phyloP scores from a whole-genome alignment of 176 grass and related monocot genomes.

The Oryza glumipatula region DNA sequence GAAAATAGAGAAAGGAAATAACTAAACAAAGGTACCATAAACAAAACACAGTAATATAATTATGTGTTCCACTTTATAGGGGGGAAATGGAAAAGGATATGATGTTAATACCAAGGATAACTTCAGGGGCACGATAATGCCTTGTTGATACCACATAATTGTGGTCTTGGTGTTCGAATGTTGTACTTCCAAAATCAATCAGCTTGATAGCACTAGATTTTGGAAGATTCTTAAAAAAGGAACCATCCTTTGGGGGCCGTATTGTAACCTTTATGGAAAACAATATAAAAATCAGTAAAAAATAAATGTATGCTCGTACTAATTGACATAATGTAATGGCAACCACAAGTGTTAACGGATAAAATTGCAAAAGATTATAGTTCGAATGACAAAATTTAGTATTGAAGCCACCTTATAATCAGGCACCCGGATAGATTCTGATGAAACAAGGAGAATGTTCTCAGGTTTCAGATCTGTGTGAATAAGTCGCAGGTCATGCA shows the following conservation, averaged over 20 bases:
- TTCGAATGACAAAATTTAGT: not conserved
- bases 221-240: constrained; percentile 88
- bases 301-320: constrained; percentile 26
- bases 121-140: constrained; percentile 96
- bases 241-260: constrained; percentile 72
- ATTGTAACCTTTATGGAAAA: constrained; percentile 59
- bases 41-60: constrained; percentile 8
- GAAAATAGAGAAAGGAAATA: constrained; percentile 36
- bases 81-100: constrained; percentile 4
- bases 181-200: constrained; percentile 95
- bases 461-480: constrained; percentile 99
- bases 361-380: not conserved
- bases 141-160: constrained; percentile 95
- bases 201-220: constrained; percentile 96
- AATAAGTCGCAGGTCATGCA: constrained; percentile 96
- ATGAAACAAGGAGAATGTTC: constrained; percentile 95
- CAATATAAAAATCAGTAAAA: constrained; percentile 8
- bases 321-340: constrained; percentile 13
- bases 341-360: not conserved
- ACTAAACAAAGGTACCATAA: not conserved
- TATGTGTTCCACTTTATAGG: not conserved
- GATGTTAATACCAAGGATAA: constrained; percentile 84
- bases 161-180: constrained; percentile 92
- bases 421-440: constrained; percentile 72
- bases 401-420: constrained; percentile 72